Evolutionary conservation across 1,139 yeast species (phyloP).

Genomic region (Scheffersomyces parashehatae): DNA sequence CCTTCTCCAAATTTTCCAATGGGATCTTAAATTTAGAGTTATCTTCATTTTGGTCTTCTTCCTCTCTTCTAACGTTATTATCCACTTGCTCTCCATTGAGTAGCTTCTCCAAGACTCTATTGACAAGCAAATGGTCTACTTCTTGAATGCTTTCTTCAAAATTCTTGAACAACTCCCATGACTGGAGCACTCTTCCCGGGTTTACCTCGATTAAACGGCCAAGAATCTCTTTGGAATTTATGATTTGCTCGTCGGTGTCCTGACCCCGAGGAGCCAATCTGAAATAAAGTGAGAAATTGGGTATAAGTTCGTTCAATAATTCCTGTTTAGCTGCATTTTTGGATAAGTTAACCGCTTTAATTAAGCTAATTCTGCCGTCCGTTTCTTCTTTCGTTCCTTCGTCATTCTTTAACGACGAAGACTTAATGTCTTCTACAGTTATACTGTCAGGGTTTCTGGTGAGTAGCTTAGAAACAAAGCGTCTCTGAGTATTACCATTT

Average conservation of each 20-base stretch:
- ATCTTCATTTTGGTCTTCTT: slow-evolving; percentile 7
- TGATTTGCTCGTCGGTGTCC: slow-evolving; percentile 10
- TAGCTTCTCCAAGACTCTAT: slow-evolving; percentile 21
- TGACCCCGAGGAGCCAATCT: slow-evolving; percentile 14
- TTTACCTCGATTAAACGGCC: slow-evolving; percentile 29
- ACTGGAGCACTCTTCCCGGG: slow-evolving; percentile 42
- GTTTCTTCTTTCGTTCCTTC: slow-evolving; percentile 2
- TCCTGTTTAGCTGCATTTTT: slow-evolving; percentile 9
- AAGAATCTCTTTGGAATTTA: slow-evolving; percentile 10
- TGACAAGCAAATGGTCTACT: slow-evolving; percentile 13
- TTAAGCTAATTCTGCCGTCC: slow-evolving; percentile 7
- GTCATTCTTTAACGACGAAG: slow-evolving; percentile 3
- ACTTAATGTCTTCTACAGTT: slow-evolving; percentile 8
- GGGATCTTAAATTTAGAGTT: neutral
- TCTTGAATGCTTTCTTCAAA: slow-evolving; percentile 16
- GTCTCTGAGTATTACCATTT: neutral
- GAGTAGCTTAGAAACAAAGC: neutral
- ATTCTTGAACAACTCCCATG: slow-evolving; percentile 34
- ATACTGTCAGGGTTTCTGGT: slow-evolving; percentile 10
- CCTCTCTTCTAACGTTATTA: neutral
- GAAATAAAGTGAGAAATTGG: slow-evolving; percentile 37
- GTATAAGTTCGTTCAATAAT: slow-evolving; percentile 18
- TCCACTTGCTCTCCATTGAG: slow-evolving; percentile 22
- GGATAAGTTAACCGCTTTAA: slow-evolving; percentile 10
- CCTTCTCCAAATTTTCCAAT: slow-evolving; percentile 6